phyloP scores from a whole-genome alignment of 441 rosid species.

The Mallotus japonicus region DNA sequence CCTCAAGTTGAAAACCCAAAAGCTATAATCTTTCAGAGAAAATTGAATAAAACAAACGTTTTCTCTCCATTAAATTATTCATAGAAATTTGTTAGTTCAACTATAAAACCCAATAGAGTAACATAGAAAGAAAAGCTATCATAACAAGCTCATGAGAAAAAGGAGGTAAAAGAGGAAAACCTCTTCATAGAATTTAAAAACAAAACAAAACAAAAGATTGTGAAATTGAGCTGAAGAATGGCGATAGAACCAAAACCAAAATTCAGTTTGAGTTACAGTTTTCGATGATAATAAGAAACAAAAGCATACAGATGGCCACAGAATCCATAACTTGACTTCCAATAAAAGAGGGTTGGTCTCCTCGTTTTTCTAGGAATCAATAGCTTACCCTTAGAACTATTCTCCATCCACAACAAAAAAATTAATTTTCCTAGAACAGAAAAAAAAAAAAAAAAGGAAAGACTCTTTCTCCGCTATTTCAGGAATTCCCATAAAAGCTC shows the following conservation, averaged over 20 bases:
- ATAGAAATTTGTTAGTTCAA: neutral
- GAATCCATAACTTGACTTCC: slow-evolving; percentile 30
- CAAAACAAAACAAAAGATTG: neutral
- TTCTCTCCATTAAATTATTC: neutral
- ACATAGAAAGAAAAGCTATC: neutral
- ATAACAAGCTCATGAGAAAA: slow-evolving; percentile 1
- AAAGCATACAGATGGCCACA: slow-evolving; percentile 24
- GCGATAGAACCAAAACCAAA: slow-evolving; percentile 7
- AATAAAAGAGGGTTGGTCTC: slow-evolving; percentile 41
- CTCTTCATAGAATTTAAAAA: slow-evolving; percentile 3
- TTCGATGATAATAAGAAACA: neutral
- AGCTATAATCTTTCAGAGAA: neutral
- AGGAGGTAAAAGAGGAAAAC: slow-evolving; percentile 3
- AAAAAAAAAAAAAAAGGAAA: slow-evolving; percentile 15
- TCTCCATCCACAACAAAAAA: slow-evolving; percentile 29
- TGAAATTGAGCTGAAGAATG: slow-evolving; percentile 7
- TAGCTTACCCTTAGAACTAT: slow-evolving; percentile 26
- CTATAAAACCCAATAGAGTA: neutral
- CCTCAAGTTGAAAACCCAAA: neutral
- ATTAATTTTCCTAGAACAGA: slow-evolving; percentile 12
- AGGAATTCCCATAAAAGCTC: slow-evolving; percentile 27
- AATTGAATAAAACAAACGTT: neutral
- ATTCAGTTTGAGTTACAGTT: neutral
- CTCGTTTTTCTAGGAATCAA: slow-evolving; percentile 31
- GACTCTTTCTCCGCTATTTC: slow-evolving; percentile 38